Conservation (phyloP, 345 rosid species). For the Noccaea bulbosa region DNA sequence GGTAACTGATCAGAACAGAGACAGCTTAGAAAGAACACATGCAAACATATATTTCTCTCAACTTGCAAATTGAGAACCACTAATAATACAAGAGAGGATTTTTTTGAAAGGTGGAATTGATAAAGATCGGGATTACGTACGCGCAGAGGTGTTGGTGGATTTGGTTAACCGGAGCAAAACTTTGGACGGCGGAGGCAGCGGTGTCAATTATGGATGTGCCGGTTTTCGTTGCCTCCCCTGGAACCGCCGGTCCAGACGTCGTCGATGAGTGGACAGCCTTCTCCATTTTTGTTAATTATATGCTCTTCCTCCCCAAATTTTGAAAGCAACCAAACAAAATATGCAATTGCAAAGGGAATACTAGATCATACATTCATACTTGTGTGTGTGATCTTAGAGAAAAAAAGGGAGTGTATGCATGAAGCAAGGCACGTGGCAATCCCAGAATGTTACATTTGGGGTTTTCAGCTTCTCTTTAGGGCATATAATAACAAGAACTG, state of each 20-base stretch:
- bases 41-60: constrained; percentile 7
- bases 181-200: constrained; percentile 60
- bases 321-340: constrained; percentile 17
- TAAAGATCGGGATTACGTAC: constrained; percentile 37
- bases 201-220: constrained; percentile 59
- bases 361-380: constrained; percentile 12
- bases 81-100: neutral
- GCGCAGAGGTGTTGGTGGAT: constrained; percentile 93
- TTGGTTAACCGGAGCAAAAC: constrained; percentile 62
- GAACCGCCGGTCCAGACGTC: constrained; percentile 51
- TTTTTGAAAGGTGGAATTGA: neutral
- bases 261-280: constrained; percentile 37
- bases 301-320: neutral
- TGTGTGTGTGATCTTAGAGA: constrained; percentile 1
- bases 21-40: constrained; percentile 1
- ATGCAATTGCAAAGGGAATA: constrained; percentile 11
- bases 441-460: constrained; percentile 19
- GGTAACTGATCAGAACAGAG: neutral
- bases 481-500: constrained; percentile 7
- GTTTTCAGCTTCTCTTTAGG: constrained; percentile 19
- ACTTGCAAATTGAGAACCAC: neutral
- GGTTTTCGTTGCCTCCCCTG: constrained; percentile 59
- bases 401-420: constrained; percentile 1
- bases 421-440: constrained; percentile 20
- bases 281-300: constrained; percentile 27